phyloP scores from a whole-genome alignment of 108 stramenopile species.

The Epithemia pelagica region DNA sequence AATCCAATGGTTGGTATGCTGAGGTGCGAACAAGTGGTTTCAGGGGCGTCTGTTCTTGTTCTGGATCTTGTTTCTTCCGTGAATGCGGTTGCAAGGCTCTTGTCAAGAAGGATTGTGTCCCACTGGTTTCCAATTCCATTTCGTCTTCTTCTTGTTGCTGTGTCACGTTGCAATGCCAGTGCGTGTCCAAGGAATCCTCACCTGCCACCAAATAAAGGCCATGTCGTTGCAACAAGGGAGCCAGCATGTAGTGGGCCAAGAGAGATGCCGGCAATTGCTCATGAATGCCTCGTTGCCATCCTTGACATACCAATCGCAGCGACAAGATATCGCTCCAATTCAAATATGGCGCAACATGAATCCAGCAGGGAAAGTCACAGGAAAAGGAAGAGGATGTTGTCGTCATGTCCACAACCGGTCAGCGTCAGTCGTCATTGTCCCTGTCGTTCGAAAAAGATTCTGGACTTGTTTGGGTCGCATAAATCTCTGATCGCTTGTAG shows the following conservation, averaged over 20 bases:
- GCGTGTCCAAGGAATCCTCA: not conserved
- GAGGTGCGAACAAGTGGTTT: not conserved
- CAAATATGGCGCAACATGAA: not conserved
- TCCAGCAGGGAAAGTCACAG: not conserved
- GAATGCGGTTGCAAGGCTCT: not conserved
- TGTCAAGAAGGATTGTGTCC: not conserved
- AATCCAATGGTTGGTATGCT: not conserved
- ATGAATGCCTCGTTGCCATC: not conserved
- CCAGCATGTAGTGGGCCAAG: not conserved
- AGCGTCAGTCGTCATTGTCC: no score
- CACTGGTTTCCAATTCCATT: not conserved
- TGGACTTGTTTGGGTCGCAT: no score
- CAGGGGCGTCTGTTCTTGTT: not conserved
- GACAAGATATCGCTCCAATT: not conserved
- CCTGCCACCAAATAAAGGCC: not conserved
- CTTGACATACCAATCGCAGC: not conserved
- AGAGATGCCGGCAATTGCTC: not conserved
- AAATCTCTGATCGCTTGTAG: no score
- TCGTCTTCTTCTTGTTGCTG: not conserved
- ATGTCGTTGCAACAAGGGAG: not conserved
- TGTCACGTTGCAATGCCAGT: not conserved
- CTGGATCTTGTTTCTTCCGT: not conserved
- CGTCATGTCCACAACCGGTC: no score
- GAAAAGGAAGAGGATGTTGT: no score
- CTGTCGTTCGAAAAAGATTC: no score